phyloP scores from a whole-genome alignment of 331 rosid genomes.

The Erythrophleum ivorense region DNA sequence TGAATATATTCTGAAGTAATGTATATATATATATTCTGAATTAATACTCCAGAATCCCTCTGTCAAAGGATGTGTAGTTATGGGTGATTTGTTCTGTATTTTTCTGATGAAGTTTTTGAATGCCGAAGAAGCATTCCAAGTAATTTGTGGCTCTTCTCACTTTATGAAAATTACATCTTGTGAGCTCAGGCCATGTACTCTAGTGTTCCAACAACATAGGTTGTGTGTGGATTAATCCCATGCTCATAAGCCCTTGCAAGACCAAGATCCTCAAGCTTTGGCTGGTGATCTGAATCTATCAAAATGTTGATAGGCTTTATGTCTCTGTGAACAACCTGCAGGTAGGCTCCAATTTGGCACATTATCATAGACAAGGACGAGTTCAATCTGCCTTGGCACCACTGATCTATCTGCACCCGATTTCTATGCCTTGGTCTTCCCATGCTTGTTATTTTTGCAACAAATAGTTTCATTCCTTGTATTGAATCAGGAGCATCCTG shows the following conservation, averaged over 20 bases:
- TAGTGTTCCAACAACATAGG: slow-evolving; percentile 40
- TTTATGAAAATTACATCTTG: neutral
- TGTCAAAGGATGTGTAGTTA: too few relatives aligned
- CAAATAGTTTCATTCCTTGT: slow-evolving; percentile 49
- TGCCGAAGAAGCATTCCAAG: too few relatives aligned
- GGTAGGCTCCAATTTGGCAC: slow-evolving; percentile 45
- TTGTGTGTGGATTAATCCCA: slow-evolving; percentile 36
- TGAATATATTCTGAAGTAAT: too few relatives aligned
- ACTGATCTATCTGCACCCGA: slow-evolving; percentile 43
- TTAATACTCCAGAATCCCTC: too few relatives aligned
- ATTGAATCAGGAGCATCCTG: slow-evolving; percentile 35
- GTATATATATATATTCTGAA: too few relatives aligned
- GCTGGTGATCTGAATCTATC: slow-evolving; percentile 44
- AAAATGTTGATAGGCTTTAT: slow-evolving; percentile 42
- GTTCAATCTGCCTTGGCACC: slow-evolving; percentile 41
- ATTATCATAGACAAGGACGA: slow-evolving; percentile 41
- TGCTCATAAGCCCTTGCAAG: slow-evolving; percentile 42
- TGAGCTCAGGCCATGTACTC: slow-evolving; percentile 46
- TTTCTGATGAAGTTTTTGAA: too few relatives aligned
- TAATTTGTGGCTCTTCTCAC: too few relatives aligned
- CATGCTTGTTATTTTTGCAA: slow-evolving; percentile 46
- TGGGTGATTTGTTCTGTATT: too few relatives aligned
- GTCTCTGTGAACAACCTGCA: slow-evolving; percentile 46
- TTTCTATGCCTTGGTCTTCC: slow-evolving; percentile 37
- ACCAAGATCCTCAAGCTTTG: slow-evolving; percentile 43